Evolutionary conservation across 192 early-diverging fungal species (phyloP).

Genomic region (Umbelopsis sp.): DNA sequence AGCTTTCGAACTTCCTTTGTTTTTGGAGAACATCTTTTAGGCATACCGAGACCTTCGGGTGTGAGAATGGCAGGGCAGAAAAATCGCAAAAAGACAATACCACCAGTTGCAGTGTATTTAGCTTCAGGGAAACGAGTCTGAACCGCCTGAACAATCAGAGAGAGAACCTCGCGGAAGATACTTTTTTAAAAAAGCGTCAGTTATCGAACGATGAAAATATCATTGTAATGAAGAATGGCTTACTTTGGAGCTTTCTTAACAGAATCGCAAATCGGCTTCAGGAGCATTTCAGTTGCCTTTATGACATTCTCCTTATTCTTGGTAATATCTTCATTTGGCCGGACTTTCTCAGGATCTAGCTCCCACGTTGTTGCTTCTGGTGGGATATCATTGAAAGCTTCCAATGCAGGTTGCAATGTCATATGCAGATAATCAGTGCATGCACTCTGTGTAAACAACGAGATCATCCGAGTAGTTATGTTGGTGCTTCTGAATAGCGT

Average conservation of each 20-base stretch:
- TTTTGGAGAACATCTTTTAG: slow-evolving; percentile 57
- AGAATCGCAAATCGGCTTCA: slow-evolving; percentile 81
- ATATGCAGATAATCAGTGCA: slow-evolving; percentile 77
- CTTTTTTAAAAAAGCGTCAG: slow-evolving; percentile 47
- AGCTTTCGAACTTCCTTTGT: slow-evolving; percentile 76
- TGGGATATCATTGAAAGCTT: slow-evolving; percentile 50
- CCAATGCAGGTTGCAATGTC: slow-evolving; percentile 76
- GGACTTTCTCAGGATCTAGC: slow-evolving; percentile 79
- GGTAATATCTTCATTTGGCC: slow-evolving; percentile 59
- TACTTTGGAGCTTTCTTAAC: slow-evolving; percentile 63
- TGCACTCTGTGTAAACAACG: slow-evolving; percentile 74
- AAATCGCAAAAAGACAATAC: slow-evolving; percentile 93
- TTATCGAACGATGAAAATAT: too few relatives aligned
- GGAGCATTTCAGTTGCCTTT: slow-evolving; percentile 67
- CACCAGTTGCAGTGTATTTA: slow-evolving; percentile 84
- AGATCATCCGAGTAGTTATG: slow-evolving; percentile 83
- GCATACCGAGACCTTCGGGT: slow-evolving; percentile 78
- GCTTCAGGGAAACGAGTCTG: slow-evolving; percentile 79
- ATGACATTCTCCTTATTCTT: slow-evolving; percentile 79
- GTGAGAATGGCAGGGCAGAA: slow-evolving; percentile 92
- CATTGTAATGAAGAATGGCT: too few relatives aligned
- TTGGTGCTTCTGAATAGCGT: slow-evolving; percentile 90
- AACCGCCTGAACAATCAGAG: slow-evolving; percentile 74
- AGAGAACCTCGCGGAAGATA: slow-evolving; percentile 76
- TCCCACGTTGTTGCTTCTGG: slow-evolving; percentile 70